A percentile compares a stretch with the other conserved stretches of the same genome.
These are phyloP conservation scores for Corylus americana DNA, from an alignment of 306 rosid genomes.

Conservation along the genomic window DNA sequence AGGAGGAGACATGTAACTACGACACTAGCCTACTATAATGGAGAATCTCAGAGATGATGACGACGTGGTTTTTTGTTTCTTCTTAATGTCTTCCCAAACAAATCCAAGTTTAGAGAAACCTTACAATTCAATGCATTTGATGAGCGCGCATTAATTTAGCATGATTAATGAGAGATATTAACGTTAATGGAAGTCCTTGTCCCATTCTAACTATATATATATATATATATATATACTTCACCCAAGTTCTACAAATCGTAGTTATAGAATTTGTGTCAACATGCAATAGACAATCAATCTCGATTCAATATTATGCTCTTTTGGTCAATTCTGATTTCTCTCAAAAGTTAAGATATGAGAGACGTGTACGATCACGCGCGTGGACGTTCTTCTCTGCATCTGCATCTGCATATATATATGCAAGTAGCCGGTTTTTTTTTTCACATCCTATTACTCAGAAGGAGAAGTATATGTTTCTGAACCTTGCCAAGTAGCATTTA, in stretches of 20 bases:
- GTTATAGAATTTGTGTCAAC: too few species aligned
- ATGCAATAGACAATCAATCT: not conserved
- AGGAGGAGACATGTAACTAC: not conserved
- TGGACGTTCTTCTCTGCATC: not conserved
- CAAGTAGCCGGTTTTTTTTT: not conserved
- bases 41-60: not conserved
- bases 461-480: too few species aligned
- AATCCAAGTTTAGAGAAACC: not conserved
- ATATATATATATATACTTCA: too few species aligned
- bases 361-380: not conserved
- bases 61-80: not conserved
- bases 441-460: not conserved
- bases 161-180: not conserved
- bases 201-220: too few species aligned
- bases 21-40: not conserved
- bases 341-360: not conserved
- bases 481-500: too few species aligned
- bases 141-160: not conserved
- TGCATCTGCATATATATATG: not conserved
- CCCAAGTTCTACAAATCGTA: not conserved
- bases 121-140: not conserved
- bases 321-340: too few species aligned
- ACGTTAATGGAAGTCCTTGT: not conserved
- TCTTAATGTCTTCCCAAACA: not conserved
- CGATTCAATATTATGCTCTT: not conserved